A percentile compares a stretch with the other conserved stretches of the same genome.
Evolutionary conservation across 495 filamentous ascomycete species (phyloP).

Genomic region (Tuber aestivum): DNA sequence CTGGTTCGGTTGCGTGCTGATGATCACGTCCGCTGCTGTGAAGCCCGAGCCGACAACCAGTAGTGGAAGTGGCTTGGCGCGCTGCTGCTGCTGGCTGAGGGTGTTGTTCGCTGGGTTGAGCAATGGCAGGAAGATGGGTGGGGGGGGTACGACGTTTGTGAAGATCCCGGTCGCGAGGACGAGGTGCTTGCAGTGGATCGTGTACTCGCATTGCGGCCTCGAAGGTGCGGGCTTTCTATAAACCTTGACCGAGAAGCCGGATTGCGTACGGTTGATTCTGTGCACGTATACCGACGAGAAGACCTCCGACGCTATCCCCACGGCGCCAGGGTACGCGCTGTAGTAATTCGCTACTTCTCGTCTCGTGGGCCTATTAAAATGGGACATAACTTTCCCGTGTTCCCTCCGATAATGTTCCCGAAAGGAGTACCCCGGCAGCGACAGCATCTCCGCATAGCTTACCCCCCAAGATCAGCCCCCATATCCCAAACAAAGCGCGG

Average conservation of each 20-base stretch:
- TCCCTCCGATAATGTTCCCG: conserved; percentile 50
- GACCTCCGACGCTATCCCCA: conserved; percentile 52
- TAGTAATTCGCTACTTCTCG: conserved; percentile 57
- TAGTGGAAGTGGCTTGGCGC: conserved; percentile 39
- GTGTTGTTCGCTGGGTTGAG: not conserved
- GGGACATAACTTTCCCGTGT: conserved; percentile 47
- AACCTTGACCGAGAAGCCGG: conserved; percentile 48
- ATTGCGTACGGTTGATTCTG: conserved; percentile 46
- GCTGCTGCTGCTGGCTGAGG: conserved; percentile 8
- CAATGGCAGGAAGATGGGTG: conserved; percentile 48
- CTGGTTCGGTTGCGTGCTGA: conserved; percentile 50
- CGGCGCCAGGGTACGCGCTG: conserved; percentile 52
- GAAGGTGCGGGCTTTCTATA: conserved; percentile 40
- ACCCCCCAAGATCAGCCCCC: conserved; percentile 24
- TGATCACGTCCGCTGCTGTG: conserved; percentile 59
- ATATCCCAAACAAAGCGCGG: conserved; percentile 24
- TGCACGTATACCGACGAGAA: conserved; percentile 46
- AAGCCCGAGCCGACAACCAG: conserved; percentile 62
- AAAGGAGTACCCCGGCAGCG: conserved; percentile 59
- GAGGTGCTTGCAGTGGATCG: conserved; percentile 54
- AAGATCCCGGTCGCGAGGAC: conserved; percentile 63
- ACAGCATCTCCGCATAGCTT: conserved; percentile 63
- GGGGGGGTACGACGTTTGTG: conserved; percentile 53
- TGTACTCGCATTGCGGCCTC: conserved; percentile 46
- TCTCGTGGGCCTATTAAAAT: conserved; percentile 56